phyloP scores from a whole-genome alignment of 1,284 basidiomycete genomes.

The Naganishia sp. region DNA sequence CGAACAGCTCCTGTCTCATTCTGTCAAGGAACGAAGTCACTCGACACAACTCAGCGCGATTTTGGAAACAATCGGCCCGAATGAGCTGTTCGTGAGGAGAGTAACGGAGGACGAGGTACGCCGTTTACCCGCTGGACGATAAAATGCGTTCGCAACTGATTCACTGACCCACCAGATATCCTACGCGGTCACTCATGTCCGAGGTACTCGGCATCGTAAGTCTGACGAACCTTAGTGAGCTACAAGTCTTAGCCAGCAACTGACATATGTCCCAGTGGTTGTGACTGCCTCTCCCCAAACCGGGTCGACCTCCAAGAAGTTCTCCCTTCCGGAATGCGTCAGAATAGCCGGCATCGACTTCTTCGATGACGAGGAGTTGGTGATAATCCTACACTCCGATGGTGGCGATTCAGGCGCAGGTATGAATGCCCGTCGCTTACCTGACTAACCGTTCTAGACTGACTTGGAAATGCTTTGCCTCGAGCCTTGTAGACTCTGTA shows the following conservation, averaged over 20 bases:
- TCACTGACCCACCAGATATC: not conserved
- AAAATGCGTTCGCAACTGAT: not conserved
- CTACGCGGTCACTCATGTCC: not conserved
- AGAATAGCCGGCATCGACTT: constrained; percentile 6
- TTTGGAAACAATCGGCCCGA: not conserved
- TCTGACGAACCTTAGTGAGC: not conserved
- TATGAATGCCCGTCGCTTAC: not conserved
- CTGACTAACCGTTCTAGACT: not conserved
- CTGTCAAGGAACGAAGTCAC: constrained; percentile 3
- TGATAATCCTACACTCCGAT: not conserved
- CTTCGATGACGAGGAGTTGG: constrained; percentile 15
- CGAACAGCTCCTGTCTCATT: not conserved
- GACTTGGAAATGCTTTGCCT: too few species aligned
- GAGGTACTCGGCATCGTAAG: not conserved
- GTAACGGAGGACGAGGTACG: constrained; percentile 11
- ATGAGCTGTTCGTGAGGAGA: not conserved
- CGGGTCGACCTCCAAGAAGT: not conserved
- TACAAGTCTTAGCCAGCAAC: too few species aligned
- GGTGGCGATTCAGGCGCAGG: constrained; percentile 4
- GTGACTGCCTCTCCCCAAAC: not conserved
- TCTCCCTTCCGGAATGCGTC: not conserved
- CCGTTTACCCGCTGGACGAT: not conserved
- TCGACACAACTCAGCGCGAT: too few species aligned
- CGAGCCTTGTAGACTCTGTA: not conserved
- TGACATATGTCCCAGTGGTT: too few species aligned